Evolutionary conservation across 2,329 filamentous ascomycete genomes (phyloP), one percentile per base, ranked within the genome.

Genomic region (Xylaria sp.): DNA sequence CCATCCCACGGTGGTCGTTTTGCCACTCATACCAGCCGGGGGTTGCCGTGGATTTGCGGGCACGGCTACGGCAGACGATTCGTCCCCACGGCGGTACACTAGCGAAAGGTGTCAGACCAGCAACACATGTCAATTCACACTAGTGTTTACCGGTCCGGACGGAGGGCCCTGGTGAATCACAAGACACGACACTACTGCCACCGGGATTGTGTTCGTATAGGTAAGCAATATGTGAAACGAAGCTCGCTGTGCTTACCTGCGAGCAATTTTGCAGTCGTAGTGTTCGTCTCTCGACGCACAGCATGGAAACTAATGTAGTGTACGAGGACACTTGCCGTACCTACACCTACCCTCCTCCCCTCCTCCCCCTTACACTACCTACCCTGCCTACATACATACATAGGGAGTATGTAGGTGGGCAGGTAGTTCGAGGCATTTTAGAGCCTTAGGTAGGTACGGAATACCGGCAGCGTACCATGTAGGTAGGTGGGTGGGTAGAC

Each of bases 91-190:
- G 37, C 11, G 37, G 37, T 42, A 42, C 23, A 30, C 23, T 30
- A 30, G 23, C 23, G 23, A 30, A 30, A 30, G 5, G 56, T 59
- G 54, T 55, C 53, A 57, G 42, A 48, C 50, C 56, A 52, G 61
- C 59, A 59, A 56, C 44, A 54, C 59, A 61, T 61, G 61, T 55
- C 61, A 63, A 54, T 61, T 61, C 18, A 39, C 37, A 42, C 37
- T 42, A 23, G 47, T n/a, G n/a, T 39, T 50, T 54, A 10, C n/a
- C n/a, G 19, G 34, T 42, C 8, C 44, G 50, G 18, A 9, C 47
- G n/a, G 52, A 37, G 48, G 48, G 18, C 39, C 55, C 48, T 13
- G 2, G 7, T 60, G 37, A 54, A 51, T 55, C 52, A 39, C 53
- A 55, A 35, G 52, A 51, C 58, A 46, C 23, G 23, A 30, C 23